Base-by-base conservation (phyloP, 2,329 filamentous ascomycete species). In the Fusarium veterinarium region DNA sequence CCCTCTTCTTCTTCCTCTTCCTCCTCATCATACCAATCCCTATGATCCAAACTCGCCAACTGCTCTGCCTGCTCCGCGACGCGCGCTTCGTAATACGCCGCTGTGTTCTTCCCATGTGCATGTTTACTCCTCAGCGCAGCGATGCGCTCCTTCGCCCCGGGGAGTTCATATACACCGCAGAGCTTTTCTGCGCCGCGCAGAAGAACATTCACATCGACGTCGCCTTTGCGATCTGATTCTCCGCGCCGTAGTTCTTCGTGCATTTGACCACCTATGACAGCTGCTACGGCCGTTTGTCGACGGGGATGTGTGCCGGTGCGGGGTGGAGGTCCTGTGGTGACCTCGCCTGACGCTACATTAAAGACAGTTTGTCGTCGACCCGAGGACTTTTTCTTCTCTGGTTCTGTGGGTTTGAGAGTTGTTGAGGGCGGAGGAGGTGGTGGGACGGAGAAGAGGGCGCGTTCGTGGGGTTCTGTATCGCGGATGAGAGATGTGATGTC, bases 401-500 rank as follows among this genome's bases (percentile, higher is more conserved):
- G 77, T 74, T 86, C 80, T 76, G 84, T 76, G 77, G 81, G 79
- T 14, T 78, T 74, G 16, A 73, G 59, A 42, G 64, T 71, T 58
- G 76, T 85, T 71, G 78, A 82, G 56, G 77, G 84, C 44, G 79
- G 87, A 3, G 93, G 90, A 0, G 93, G 91, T 1, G 93, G 91
- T 2, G 95, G 95, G 1, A 97, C 91, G 41, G 95, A 97, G 85
- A 98, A 99, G 23, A 99, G 90, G 11, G 95, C 95, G 78, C 95
- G 92, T 82, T 99, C 96, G 83, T 98, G 95, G 28, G 92, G 85
- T 82, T 99, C 96, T 7, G 95, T 98, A 81, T 99, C 96, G 68
- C 96, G 93, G 78, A 99, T 98, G 52, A 99, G 86, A 17, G 93
- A 90, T 8, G 96, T 98, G 76, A 99, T 98, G 81, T 99, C 96